Percentiles rank a stretch among this genome's conserved stretches.
These are phyloP conservation scores for Mortierella sp. DNA, from an alignment of 371 early-diverging fungal species.

Conservation along the genomic window DNA sequence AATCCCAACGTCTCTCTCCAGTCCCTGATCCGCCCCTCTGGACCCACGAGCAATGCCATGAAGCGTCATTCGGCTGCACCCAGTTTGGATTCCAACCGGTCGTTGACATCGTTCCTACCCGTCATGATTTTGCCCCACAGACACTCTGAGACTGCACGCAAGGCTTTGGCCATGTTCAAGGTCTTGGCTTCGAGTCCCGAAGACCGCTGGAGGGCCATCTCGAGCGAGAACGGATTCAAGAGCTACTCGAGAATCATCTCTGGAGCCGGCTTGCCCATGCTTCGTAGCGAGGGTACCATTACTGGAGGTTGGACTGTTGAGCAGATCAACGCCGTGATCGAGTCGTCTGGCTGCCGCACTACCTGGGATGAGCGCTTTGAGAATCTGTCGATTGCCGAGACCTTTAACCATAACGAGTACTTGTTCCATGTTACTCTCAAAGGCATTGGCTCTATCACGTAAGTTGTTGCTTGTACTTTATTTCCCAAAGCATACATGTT, in stretches of 20 bases:
- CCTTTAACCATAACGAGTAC: constrained; percentile 72
- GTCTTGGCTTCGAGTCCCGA: constrained; percentile 57
- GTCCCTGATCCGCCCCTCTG: constrained; percentile 42
- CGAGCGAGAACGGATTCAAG: constrained; percentile 61
- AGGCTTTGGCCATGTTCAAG: constrained; percentile 60
- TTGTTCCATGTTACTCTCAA: constrained; percentile 67
- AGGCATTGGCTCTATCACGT: constrained; percentile 63
- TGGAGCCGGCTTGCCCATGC: constrained; percentile 64
- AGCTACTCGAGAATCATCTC: constrained; percentile 63
- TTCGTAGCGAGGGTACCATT: constrained; percentile 66
- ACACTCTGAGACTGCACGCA: constrained; percentile 44
- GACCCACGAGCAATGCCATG: constrained; percentile 35
- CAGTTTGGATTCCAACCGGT: constrained; percentile 47
- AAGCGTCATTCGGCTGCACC: constrained; percentile 50
- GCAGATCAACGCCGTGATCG: constrained; percentile 59
- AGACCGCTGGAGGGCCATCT: constrained; percentile 65
- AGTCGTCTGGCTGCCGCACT: constrained; percentile 39
- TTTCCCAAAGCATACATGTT: not conserved
- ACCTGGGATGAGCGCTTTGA: constrained; percentile 70
- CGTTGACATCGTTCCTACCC: constrained; percentile 27
- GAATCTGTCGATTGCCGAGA: constrained; percentile 63
- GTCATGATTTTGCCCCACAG: constrained; percentile 41
- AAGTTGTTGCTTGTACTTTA: constrained; percentile 14
- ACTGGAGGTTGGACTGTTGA: constrained; percentile 67
- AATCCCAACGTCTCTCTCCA: constrained; percentile 55